phyloP scores from a whole-genome alignment of 208 protist genomes.

The Leishmania amazonensis region DNA sequence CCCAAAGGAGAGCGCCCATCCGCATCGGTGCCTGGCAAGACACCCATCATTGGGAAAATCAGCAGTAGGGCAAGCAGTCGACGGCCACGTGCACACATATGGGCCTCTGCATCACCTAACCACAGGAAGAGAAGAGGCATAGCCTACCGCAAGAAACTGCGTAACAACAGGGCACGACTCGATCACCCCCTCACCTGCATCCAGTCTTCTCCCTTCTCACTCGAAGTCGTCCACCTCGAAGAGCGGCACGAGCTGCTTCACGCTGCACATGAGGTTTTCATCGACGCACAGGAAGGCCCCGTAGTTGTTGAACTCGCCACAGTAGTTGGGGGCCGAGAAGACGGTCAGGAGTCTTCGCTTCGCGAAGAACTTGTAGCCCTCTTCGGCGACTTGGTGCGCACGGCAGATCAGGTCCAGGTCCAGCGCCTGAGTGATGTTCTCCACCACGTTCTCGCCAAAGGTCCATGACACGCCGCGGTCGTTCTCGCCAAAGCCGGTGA shows the following conservation, averaged over 20 bases:
- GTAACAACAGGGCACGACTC: not conserved
- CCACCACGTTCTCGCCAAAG: slow-evolving; percentile 79
- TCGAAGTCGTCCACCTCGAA: slow-evolving; percentile 48
- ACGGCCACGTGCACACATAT: not conserved
- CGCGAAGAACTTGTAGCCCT: slow-evolving; percentile 88
- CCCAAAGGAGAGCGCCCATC: not conserved
- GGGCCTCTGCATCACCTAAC: not conserved
- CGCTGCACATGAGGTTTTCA: slow-evolving; percentile 86
- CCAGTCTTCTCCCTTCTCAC: not conserved
- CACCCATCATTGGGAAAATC: not conserved
- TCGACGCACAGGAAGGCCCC: slow-evolving; percentile 80
- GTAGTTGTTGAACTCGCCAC: slow-evolving; percentile 75
- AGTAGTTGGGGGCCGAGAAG: slow-evolving; percentile 91
- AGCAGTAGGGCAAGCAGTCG: not conserved
- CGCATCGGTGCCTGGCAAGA: too few relatives aligned
- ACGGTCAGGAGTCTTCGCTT: slow-evolving; percentile 64
- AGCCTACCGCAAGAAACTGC: not conserved
- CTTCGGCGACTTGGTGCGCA: slow-evolving; percentile 93
- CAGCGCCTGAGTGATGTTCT: slow-evolving; percentile 92
- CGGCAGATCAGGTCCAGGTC: slow-evolving; percentile 98
- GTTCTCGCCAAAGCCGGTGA: slow-evolving; percentile 59
- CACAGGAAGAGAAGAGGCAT: not conserved
- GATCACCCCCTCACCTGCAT: not conserved
- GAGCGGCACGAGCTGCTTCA: slow-evolving; percentile 46
- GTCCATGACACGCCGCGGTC: slow-evolving; percentile 77